Conservation (phyloP, 1,284 basidiomycete genomes). For the Ganoderma lingzhi region DNA sequence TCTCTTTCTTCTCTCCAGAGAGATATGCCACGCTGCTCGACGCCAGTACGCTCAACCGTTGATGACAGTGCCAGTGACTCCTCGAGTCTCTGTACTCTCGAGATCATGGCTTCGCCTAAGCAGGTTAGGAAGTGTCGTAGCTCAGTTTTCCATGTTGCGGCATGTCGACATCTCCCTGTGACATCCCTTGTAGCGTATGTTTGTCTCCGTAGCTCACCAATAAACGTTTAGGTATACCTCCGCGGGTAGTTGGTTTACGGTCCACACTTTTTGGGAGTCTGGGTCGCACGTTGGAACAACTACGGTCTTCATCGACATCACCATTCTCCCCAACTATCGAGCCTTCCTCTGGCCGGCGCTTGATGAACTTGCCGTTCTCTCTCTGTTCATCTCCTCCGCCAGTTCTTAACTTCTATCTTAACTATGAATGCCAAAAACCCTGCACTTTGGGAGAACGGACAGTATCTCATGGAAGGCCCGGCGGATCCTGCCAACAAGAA, state of each 20-base stretch:
- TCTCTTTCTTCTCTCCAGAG: slow-evolving; percentile 37
- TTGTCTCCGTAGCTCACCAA: not conserved
- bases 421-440: not conserved
- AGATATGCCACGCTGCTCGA: slow-evolving; percentile 53
- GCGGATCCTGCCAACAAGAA: not conserved
- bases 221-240: not conserved
- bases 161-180: slow-evolving; percentile 51
- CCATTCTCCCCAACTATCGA: not conserved
- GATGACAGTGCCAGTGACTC: slow-evolving; percentile 52
- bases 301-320: no score
- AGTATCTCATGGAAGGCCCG: not conserved
- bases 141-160: slow-evolving; percentile 44
- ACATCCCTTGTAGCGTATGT: slow-evolving; percentile 33
- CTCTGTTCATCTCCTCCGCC: not conserved
- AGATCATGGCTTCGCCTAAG: slow-evolving; percentile 42
- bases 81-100: slow-evolving; percentile 47
- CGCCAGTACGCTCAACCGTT: slow-evolving; percentile 46
- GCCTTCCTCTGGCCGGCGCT: not conserved
- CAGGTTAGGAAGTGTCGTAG: slow-evolving; percentile 54
- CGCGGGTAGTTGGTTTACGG: no score
- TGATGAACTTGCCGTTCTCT: no score
- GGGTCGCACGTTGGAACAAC: no score
- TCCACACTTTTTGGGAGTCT: no score
- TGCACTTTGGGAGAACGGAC: not conserved
- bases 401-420: not conserved